Evolutionary conservation across 768 basidiomycete species (phyloP), one percentile per base, ranked within the genome.

Genomic region (Zangia roseola): DNA sequence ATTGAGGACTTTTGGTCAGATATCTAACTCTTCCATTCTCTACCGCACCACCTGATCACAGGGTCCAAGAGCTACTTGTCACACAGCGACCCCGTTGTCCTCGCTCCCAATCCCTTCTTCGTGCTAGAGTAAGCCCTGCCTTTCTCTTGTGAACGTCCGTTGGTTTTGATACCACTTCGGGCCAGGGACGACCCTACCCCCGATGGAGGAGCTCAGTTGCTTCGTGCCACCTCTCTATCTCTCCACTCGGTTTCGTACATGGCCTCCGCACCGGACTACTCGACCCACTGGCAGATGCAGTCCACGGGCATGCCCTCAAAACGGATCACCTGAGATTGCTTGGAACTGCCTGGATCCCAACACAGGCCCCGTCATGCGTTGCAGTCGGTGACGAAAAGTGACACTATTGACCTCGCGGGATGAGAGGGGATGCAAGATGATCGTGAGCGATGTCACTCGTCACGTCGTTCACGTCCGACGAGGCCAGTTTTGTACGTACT

Each of bases 91-190:
- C 91, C 94, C 0, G 94, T 99, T 30, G 95, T 97, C 2, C 80
- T 99, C 47, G 87, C 88, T 34, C 76, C 97, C 58, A 99, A 98
- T 62, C 95, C 95, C 0, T 99, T 94, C 77, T 98, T 99, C 65
- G 90, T 97, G 6, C 84, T 98, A 55, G 92, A 97, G 93, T 94
- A 62, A 50, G 91, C 7, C 74, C n/a, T n/a, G n/a, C n/a, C n/a
- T n/a, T n/a, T n/a, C n/a, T n/a, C n/a, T n/a, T n/a, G n/a, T n/a
- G n/a, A n/a, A n/a, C n/a, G n/a, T n/a, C n/a, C 20, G 19, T 31
- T 44, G 26, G 8, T 28, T 26, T 21, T 0, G 14, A 24, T 40
- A 1, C 37, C 26, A 30, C 21, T 41, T 41, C 40, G n/a, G n/a
- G n/a, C 5, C 63, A 95, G 91, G 69, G 88, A 97, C 62, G 93